phyloP scores from a whole-genome alignment of 2,329 filamentous ascomycete genomes.

The Cyphellophora europaea region DNA sequence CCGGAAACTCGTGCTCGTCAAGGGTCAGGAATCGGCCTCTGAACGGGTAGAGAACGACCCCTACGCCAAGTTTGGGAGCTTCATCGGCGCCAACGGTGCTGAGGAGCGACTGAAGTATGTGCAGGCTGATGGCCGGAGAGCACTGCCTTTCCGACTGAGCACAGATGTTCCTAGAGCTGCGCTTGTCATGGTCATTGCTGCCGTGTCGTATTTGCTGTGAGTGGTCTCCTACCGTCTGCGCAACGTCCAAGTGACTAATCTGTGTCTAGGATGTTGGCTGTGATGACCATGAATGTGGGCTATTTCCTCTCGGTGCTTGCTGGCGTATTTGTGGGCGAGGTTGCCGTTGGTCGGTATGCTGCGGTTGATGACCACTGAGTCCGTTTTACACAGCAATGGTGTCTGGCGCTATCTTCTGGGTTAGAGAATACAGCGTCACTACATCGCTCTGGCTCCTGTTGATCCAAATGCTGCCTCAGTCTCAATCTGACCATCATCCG shows the following conservation, averaged over 20 bases:
- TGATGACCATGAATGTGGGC: constrained; percentile 83
- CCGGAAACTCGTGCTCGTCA: constrained; percentile 67
- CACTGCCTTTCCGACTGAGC: constrained; percentile 68
- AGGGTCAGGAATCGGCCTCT: constrained; percentile 51
- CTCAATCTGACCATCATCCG: no score
- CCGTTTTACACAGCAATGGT: no score
- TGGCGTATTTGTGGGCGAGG: constrained; percentile 75
- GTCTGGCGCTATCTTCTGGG: no score
- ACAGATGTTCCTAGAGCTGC: constrained; percentile 66
- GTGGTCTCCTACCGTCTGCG: constrained; percentile 27
- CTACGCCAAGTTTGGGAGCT: constrained; percentile 54
- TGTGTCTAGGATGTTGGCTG: constrained; percentile 67
- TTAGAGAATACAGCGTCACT: no score
- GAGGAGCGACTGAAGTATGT: constrained; percentile 75
- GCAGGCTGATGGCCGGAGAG: constrained; percentile 36
- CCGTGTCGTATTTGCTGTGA: constrained; percentile 77
- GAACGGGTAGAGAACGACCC: constrained; percentile 51
- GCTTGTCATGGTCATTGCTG: constrained; percentile 63
- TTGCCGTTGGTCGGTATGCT: constrained; percentile 65
- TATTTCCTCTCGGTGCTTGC: constrained; percentile 75
- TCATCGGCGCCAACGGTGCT: constrained; percentile 64
- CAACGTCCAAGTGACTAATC: not conserved
- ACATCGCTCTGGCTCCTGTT: no score
- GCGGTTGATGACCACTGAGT: constrained; percentile 42
- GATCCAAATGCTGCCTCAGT: no score